A percentile compares a stretch with the other conserved stretches of the same genome.
phyloP scores from a whole-genome alignment of 305 asterid genomes.

The Fraxinus platypoda region DNA sequence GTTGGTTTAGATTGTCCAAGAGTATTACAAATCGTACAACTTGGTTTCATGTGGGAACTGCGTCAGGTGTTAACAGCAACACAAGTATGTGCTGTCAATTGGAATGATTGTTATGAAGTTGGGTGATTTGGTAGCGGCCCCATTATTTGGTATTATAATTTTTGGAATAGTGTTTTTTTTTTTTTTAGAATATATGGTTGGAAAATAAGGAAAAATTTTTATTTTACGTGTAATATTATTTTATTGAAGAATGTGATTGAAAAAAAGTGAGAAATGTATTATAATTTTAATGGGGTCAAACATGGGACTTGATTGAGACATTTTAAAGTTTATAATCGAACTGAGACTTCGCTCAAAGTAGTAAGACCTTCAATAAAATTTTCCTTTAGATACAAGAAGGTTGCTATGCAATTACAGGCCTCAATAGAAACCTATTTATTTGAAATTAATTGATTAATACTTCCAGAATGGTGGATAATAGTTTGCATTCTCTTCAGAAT shows the following conservation, averaged over 20 bases:
- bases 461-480: conserved; percentile 20
- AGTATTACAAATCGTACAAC: background rate
- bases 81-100: background rate
- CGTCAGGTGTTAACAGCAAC: background rate
- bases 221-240: no score
- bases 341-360: background rate
- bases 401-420: background rate
- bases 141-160: no score
- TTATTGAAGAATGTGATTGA: no score
- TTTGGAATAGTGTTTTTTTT: no score
- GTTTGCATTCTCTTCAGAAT: conserved; percentile 31
- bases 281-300: background rate
- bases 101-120: background rate
- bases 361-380: background rate
- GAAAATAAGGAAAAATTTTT: no score
- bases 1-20: background rate
- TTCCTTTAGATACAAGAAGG: background rate
- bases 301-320: background rate
- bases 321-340: background rate
- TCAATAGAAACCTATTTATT: background rate
- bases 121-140: background rate
- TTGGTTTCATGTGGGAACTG: background rate
- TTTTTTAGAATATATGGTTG: background rate
- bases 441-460: background rate
- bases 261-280: background rate